These are phyloP conservation scores for Solanum rostratum DNA, from an alignment of 257 asterid genomes.

Conservation along the genomic window DNA sequence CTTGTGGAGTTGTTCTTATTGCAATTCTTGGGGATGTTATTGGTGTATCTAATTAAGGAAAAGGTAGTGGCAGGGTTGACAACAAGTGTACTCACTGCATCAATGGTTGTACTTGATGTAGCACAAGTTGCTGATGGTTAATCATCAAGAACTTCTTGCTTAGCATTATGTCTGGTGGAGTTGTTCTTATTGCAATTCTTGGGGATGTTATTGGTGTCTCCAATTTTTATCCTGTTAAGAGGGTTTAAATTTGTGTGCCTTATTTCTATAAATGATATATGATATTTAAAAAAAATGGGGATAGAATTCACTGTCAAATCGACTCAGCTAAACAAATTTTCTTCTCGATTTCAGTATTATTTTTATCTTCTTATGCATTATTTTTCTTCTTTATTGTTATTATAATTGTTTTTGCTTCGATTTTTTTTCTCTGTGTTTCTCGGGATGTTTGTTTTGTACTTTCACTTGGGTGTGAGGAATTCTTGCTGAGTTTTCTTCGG, in stretches of 20 bases:
- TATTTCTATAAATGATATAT: no score
- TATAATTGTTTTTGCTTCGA: no score
- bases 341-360: no score
- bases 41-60: conserved; percentile 70
- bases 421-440: no score
- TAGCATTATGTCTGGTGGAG: conserved; percentile 76
- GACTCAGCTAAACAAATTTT: no score
- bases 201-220: conserved; percentile 68
- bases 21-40: conserved; percentile 60
- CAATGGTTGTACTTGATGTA: conserved; percentile 54
- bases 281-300: no score
- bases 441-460: no score
- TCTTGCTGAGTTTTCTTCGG: no score
- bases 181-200: conserved; percentile 41
- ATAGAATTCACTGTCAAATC: no score
- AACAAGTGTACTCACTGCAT: conserved; percentile 63
- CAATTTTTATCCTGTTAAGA: conserved; percentile 83
- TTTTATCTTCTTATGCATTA: no score
- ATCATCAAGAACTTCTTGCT: conserved; percentile 67
- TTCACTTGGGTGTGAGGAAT: no score
- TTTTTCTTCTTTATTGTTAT: no score
- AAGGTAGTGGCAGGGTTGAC: conserved; percentile 52
- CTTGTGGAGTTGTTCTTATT: conserved; percentile 66
- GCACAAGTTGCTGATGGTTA: conserved; percentile 62
- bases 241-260: conserved; percentile 35